phyloP scores from a whole-genome alignment of 2,329 filamentous ascomycete genomes.

The Claviceps spartinae region DNA sequence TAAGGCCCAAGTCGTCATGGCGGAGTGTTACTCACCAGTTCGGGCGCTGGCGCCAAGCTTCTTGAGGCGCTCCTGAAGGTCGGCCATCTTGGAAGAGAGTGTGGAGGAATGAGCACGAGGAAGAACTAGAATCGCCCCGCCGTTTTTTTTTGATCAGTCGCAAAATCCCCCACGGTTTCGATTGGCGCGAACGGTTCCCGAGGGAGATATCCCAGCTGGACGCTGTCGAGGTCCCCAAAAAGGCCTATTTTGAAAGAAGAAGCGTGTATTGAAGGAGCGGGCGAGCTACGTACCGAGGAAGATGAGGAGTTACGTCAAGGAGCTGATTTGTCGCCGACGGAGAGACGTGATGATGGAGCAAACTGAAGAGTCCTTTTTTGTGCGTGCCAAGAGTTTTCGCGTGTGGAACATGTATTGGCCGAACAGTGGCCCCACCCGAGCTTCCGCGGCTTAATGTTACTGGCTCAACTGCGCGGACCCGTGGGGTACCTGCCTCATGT shows the following conservation, averaged over 20 bases:
- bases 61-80: slow-evolving; percentile 46
- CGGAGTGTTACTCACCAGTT: slow-evolving; percentile 49
- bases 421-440: slow-evolving; percentile 9
- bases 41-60: slow-evolving; percentile 40
- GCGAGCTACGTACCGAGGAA: slow-evolving; percentile 18
- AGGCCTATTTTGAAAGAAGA: no score
- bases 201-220: background rate
- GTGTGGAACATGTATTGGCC: slow-evolving; percentile 25
- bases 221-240: no score
- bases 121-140: background rate
- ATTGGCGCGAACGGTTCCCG: background rate
- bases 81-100: slow-evolving; percentile 31
- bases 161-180: background rate
- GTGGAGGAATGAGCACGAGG: slow-evolving; percentile 13
- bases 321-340: slow-evolving; percentile 23
- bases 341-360: slow-evolving; percentile 21
- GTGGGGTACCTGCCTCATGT: background rate
- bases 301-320: slow-evolving; percentile 18
- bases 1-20: background rate
- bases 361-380: slow-evolving; percentile 26
- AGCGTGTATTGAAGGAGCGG: slow-evolving; percentile 2
- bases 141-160: slow-evolving; percentile 7
- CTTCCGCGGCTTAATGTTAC: background rate
- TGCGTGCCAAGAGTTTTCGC: slow-evolving; percentile 33
- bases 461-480: background rate